Evolutionary conservation across 2,329 filamentous ascomycete genomes (phyloP), one percentile per base, ranked within the genome.

Genomic region (Lanzia echinophila): DNA sequence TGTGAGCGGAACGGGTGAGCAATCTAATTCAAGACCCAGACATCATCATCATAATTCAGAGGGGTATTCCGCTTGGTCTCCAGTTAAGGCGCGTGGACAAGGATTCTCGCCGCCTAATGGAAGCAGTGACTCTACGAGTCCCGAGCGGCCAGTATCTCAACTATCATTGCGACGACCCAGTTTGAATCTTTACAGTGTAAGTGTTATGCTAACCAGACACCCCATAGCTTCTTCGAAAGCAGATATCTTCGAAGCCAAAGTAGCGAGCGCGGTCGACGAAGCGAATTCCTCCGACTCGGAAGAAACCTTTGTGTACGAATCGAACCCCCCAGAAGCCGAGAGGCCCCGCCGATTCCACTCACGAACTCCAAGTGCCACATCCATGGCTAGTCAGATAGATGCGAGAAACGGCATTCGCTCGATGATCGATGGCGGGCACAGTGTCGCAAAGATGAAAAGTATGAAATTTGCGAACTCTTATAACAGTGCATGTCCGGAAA

Each of bases 281-380:
- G 90, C 90, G 43, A 88, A 96, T 69, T 95, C 92, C 12, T 96
- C 92, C 6, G 94, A 99, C 69, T 97, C 92, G 1, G 94, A 96
- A 65, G 94, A 97, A 71, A 97, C 94, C 0, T 99, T 97, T 70
- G 94, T 99, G 15, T 99, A 99, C 72, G 94, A 99, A 70, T 97
- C 94, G 24, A 99, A 99, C 66, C 94, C 92, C 10, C 88, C 89
- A 49, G 83, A 87, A 60, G 71, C 68, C 47, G 76, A 73, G 47
- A 81, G 84, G 51, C 76, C 82, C 39, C 80, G 80, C n/a, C 81
- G 83, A 59, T 82, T 90, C 57, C 92, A 97, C 71, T 97, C 92
- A 19, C 83, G 94, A 58, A 99, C 94, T 1, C 94, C 94, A 6
- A 97, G 91, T 70, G 88, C 90, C 42, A 95, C 92, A 3, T 97